These are phyloP conservation scores for Dacryopinax spathularia DNA, from an alignment of 768 basidiomycete genomes.

Conservation along the genomic window DNA sequence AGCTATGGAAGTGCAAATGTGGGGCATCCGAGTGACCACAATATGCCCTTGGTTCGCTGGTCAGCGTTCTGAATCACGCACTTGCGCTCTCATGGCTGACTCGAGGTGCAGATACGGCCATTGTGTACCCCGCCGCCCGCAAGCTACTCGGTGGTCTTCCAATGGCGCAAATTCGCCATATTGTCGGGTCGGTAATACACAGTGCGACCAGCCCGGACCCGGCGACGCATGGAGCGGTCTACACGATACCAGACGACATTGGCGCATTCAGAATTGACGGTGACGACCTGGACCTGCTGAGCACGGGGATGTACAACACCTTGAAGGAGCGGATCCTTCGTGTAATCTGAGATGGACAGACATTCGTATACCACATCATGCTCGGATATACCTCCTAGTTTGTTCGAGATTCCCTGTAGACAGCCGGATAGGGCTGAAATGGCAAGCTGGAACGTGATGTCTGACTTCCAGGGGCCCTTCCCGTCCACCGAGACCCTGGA, in stretches of 20 bases:
- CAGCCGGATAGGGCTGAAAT: background rate
- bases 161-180: slow-evolving; percentile 2
- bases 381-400: background rate
- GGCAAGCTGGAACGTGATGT: background rate
- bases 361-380: background rate
- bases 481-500: background rate
- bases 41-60: background rate
- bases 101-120: background rate
- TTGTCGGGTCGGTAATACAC: background rate
- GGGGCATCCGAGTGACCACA: background rate
- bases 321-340: background rate
- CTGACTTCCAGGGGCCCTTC: background rate
- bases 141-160: background rate
- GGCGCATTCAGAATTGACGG: background rate
- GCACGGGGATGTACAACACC: background rate
- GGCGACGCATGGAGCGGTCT: background rate
- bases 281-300: slow-evolving; percentile 1
- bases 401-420: background rate
- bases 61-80: background rate
- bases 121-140: background rate
- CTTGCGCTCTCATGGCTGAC: background rate
- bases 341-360: background rate
- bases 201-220: background rate
- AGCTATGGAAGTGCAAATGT: background rate
- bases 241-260: background rate